Evolutionary conservation across 2,329 filamentous ascomycete genomes (phyloP), one percentile per base, ranked within the genome.

Genomic region (Alternaria sp.): DNA sequence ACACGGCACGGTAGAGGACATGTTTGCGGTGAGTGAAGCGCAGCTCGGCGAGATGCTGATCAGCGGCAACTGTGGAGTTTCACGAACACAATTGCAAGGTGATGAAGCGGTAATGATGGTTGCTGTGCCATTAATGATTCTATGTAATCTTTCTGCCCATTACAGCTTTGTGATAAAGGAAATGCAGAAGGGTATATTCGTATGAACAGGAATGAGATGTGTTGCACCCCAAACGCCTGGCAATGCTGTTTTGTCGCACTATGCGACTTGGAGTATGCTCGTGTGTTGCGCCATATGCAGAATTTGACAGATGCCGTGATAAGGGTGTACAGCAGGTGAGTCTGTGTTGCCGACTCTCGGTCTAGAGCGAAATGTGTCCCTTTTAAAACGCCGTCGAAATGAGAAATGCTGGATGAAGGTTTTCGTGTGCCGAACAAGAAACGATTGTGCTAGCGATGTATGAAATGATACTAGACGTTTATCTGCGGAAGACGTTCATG

Each of bases 401-500:
- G 22, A 44, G 30, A 32, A 12, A 18, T 51, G 18, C 34, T 30
- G 28, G 44, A 43, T 39, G 32, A 49, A 24, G 34, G 22, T 39
- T 11, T n/a, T 44, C 7, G 32, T 43, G 14, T 39, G 43, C 41
- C 20, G 51, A 43, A 22, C 5, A 34, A n/a, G 9, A 18, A 24
- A 42, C 32, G 38, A 28, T 30, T 52, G 26, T 42, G 26, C 32
- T 49, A 38, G 32, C 34, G 41, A 51, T 47, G 51, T 54, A 34
- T 22, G n/a, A 24, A n/a, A 43, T 43, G 32, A 7, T 47, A 14
- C 24, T 26, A 44, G 39, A 32, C 14, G 49, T 30, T 66, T 39
- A 70, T 61, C 75, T 72, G 54, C 76, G 77, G 65, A 83, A 83
- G 32, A 82, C 80, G 22, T 75, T 72, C 57, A 82, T 65, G 59